Conservation (phyloP, 75 land plant species). For the Pinus tabuliformis region DNA sequence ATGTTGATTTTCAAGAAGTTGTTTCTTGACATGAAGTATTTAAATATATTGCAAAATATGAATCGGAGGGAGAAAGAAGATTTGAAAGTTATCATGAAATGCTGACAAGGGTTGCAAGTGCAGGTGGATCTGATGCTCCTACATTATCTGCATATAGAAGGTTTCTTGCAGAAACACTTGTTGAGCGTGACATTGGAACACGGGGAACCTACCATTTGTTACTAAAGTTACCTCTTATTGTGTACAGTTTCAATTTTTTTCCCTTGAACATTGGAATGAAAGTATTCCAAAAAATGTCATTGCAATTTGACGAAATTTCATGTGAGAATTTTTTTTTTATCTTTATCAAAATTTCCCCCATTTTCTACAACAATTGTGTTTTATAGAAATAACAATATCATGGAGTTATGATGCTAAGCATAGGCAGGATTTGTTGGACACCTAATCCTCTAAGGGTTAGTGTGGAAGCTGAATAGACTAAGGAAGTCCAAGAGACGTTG, state of each 20-base stretch:
- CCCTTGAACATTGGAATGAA: neutral
- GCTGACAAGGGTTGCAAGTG: neutral
- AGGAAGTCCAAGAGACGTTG: too few species aligned
- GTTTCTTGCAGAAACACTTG: neutral
- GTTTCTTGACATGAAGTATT: neutral
- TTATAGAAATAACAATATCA: too few species aligned
- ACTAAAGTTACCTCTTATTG: neutral
- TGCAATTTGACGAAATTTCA: too few species aligned
- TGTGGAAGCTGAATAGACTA: too few species aligned
- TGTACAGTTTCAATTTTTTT: neutral
- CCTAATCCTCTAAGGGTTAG: too few species aligned
- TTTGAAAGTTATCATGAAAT: neutral
- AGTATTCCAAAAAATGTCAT: too few species aligned
- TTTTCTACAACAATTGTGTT: too few species aligned
- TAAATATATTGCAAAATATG: neutral
- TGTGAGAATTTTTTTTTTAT: too few species aligned
- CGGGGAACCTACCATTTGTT: neutral
- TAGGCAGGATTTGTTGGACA: too few species aligned
- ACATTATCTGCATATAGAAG: neutral
- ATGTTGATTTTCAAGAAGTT: neutral
- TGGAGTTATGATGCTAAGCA: too few species aligned
- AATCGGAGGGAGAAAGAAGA: neutral
- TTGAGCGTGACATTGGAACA: neutral
- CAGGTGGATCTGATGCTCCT: neutral
- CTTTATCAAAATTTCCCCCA: too few species aligned